Conservation (phyloP, 73 alveolate genomes). For the Symbiodinium natans region DNA sequence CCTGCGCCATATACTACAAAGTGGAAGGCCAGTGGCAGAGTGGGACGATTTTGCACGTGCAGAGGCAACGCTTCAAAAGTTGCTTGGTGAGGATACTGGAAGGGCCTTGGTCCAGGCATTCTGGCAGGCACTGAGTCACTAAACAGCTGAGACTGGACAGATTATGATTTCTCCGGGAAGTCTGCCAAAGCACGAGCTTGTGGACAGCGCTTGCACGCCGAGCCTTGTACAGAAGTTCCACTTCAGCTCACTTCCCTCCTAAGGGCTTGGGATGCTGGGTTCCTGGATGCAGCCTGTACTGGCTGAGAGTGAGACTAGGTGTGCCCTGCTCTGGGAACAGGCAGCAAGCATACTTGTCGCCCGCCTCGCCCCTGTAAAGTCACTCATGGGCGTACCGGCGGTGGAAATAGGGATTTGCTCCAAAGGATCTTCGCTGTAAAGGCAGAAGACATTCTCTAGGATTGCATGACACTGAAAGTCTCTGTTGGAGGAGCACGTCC, state of each 20-base stretch:
- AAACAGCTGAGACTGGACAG: neutral
- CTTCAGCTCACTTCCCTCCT: neutral
- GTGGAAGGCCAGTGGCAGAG: neutral
- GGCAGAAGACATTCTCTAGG: too few relatives aligned
- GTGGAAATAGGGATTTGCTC: too few relatives aligned
- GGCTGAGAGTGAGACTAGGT: neutral
- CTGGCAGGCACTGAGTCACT: conserved; percentile 63
- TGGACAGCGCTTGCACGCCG: neutral
- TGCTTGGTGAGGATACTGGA: conserved; percentile 68
- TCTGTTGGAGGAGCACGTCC: too few relatives aligned
- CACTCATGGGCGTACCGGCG: neutral
- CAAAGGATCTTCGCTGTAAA: too few relatives aligned
- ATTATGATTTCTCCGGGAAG: neutral
- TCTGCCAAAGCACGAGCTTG: too few relatives aligned
- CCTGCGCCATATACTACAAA: conserved; percentile 16
- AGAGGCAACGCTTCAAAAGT: conserved; percentile 26
- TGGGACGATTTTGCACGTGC: conserved; percentile 60
- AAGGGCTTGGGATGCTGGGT: neutral
- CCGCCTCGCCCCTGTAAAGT: neutral
- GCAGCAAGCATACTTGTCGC: neutral
- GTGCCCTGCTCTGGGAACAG: too few relatives aligned
- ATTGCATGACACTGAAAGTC: too few relatives aligned
- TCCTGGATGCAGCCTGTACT: neutral
- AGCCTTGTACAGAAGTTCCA: neutral
- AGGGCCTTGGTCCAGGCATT: conserved; percentile 75